A percentile compares a stretch with the other conserved stretches of the same genome.
phyloP scores from a whole-genome alignment of 1,284 basidiomycete genomes.

The Athelia sp. region DNA sequence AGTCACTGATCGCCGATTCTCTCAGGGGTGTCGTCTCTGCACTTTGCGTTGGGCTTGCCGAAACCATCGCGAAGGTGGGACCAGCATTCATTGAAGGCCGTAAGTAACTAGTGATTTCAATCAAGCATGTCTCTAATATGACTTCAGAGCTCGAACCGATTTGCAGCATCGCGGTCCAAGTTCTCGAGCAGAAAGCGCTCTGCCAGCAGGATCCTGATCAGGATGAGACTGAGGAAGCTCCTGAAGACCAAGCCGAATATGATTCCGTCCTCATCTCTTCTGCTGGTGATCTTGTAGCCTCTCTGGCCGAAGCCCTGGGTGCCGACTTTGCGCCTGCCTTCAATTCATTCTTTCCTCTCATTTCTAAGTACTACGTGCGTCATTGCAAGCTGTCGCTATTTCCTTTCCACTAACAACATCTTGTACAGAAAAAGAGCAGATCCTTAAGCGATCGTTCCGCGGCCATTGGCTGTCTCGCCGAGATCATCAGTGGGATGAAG shows the following conservation, averaged over 20 bases:
- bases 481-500: constrained; percentile 95
- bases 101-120: constrained; percentile 30
- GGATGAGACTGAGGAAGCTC: constrained; percentile 79
- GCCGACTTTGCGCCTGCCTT: constrained; percentile 86
- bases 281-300: constrained; percentile 91
- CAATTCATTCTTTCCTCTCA: constrained; percentile 81
- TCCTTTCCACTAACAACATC: constrained; percentile 1
- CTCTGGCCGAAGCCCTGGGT: constrained; percentile 84
- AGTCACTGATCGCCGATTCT: constrained; percentile 16
- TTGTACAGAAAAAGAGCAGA: constrained; percentile 70
- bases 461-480: constrained; percentile 91
- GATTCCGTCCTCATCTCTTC: constrained; percentile 94
- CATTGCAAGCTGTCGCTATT: constrained; percentile 8
- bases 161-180: constrained; percentile 74
- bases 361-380: constrained; percentile 90
- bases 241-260: constrained; percentile 90
- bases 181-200: constrained; percentile 89
- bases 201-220: constrained; percentile 97
- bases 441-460: constrained; percentile 91
- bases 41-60: constrained; percentile 83
- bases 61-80: constrained; percentile 89
- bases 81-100: constrained; percentile 77
- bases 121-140: constrained; percentile 7
- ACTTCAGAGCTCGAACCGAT: constrained; percentile 72
- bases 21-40: constrained; percentile 81